These are phyloP conservation scores for Saccharomycopsis amapae DNA, from an alignment of 805 yeast genomes.

Conservation along the genomic window DNA sequence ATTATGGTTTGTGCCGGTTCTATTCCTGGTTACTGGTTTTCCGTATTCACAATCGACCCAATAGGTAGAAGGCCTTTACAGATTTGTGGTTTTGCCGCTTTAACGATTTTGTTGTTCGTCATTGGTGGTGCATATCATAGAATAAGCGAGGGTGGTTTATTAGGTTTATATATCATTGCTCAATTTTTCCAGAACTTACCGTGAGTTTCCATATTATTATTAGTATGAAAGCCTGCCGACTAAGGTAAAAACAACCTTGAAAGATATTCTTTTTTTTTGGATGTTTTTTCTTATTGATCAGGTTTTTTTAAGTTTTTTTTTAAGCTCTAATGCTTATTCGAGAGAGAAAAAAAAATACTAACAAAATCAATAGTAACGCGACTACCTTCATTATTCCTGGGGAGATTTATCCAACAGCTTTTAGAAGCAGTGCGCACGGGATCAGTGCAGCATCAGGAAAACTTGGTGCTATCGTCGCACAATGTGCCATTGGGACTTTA, in stretches of 20 bases:
- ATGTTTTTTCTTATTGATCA: too few relatives aligned
- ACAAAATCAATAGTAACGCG: too few relatives aligned
- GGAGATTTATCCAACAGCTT: conserved; percentile 89
- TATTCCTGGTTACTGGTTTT: conserved; percentile 80
- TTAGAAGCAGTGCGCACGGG: conserved; percentile 94
- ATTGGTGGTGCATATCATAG: conserved; percentile 82
- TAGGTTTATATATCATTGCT: conserved; percentile 70
- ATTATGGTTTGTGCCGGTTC: conserved; percentile 92
- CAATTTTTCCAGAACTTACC: conserved; percentile 90
- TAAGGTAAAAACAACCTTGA: too few relatives aligned
- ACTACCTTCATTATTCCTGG: conserved; percentile 90
- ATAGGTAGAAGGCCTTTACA: conserved; percentile 85
- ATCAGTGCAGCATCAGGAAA: conserved; percentile 89
- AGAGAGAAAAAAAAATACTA: too few relatives aligned
- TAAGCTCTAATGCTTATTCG: too few relatives aligned
- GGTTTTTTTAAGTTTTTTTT: too few relatives aligned
- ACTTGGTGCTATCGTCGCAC: conserved; percentile 89
- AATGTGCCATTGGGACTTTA: conserved; percentile 79
- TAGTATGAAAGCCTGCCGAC: too few relatives aligned
- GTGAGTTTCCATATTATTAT: conserved; percentile 86
- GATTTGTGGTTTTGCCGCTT: conserved; percentile 61
- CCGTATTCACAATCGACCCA: conserved; percentile 72
- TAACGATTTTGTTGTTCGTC: conserved; percentile 66
- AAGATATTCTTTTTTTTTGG: too few relatives aligned
- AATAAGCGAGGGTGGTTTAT: conserved; percentile 55